Evolutionary conservation across 495 filamentous ascomycete genomes (phyloP).

Genomic region (Penicillium ucsense): DNA sequence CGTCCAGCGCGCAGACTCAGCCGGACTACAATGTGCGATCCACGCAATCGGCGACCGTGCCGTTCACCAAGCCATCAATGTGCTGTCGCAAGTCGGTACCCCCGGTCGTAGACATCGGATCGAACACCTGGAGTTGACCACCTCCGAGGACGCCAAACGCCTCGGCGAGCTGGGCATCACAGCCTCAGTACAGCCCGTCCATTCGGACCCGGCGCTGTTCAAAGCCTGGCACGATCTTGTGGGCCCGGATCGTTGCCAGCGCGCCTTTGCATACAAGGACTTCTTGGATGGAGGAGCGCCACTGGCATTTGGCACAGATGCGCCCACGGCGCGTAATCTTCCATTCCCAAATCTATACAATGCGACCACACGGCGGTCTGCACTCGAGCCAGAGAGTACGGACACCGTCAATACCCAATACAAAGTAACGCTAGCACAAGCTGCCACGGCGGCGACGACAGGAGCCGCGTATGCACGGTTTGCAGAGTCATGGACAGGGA

Average conservation of each 20-base stretch:
- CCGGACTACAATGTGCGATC: constrained; percentile 51
- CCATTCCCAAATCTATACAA: constrained; percentile 49
- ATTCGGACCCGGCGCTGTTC: constrained; percentile 51
- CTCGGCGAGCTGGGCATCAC: constrained; percentile 49
- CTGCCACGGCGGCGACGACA: constrained; percentile 43
- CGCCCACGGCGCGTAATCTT: constrained; percentile 24
- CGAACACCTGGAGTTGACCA: constrained; percentile 52
- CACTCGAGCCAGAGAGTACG: constrained; percentile 36
- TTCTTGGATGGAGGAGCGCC: constrained; percentile 46
- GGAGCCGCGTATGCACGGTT: constrained; percentile 52
- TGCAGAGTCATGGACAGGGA: constrained; percentile 45
- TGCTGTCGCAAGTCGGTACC: constrained; percentile 35
- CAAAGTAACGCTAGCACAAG: constrained; percentile 23
- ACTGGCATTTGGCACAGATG: constrained; percentile 50
- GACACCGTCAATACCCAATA: constrained; percentile 43
- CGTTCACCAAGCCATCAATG: constrained; percentile 45
- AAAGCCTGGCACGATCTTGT: constrained; percentile 49
- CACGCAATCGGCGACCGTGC: constrained; percentile 58
- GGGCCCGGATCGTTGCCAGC: constrained; percentile 41
- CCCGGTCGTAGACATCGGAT: constrained; percentile 41
- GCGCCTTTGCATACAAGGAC: constrained; percentile 54
- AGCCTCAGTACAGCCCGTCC: constrained; percentile 53
- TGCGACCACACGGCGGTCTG: constrained; percentile 47
- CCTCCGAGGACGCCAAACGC: constrained; percentile 40
- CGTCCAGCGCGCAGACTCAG: constrained; percentile 41